Evolutionary conservation across 1,284 basidiomycete genomes (phyloP).

Genomic region (Irpex sp.): DNA sequence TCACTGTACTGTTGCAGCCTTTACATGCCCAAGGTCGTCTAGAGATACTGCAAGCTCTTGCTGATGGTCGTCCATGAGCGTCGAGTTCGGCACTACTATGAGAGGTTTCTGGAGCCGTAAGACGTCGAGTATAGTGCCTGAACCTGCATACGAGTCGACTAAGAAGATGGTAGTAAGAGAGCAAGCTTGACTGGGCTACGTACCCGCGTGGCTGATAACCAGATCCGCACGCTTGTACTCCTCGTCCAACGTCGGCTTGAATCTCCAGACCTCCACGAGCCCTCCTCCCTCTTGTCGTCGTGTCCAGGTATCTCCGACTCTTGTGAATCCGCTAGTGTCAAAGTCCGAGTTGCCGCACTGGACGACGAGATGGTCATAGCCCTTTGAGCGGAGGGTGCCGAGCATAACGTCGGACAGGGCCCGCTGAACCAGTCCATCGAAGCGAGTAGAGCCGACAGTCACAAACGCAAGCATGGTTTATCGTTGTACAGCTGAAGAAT

Average conservation of each 20-base stretch:
- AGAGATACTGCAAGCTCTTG: constrained; percentile 81
- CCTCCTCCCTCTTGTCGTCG: constrained; percentile 37
- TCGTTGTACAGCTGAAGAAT: constrained; percentile 10
- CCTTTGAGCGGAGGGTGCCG: constrained; percentile 45
- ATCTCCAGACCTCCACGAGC: constrained; percentile 63
- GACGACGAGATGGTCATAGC: constrained; percentile 59
- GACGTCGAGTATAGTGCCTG: constrained; percentile 91
- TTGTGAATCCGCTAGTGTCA: constrained; percentile 18
- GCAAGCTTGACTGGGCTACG: constrained; percentile 17
- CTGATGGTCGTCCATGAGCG: constrained; percentile 93
- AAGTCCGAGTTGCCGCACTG: constrained; percentile 65
- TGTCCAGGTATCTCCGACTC: constrained; percentile 20
- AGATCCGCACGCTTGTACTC: constrained; percentile 69
- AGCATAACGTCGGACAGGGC: constrained; percentile 59
- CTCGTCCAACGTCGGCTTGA: constrained; percentile 66
- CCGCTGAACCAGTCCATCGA: constrained; percentile 71
- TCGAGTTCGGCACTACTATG: constrained; percentile 87
- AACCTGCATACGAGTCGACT: constrained; percentile 53
- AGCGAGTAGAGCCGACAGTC: constrained; percentile 90
- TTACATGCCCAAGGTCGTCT: constrained; percentile 58
- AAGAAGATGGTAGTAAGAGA: constrained; percentile 7
- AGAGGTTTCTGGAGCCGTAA: constrained; percentile 73
- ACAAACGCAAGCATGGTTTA: constrained; percentile 65
- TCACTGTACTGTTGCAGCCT: constrained; percentile 57
- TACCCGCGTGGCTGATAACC: constrained; percentile 93